phyloP scores from a whole-genome alignment of 2,329 filamentous ascomycete genomes.

The Aspergillus aculeatinus region DNA sequence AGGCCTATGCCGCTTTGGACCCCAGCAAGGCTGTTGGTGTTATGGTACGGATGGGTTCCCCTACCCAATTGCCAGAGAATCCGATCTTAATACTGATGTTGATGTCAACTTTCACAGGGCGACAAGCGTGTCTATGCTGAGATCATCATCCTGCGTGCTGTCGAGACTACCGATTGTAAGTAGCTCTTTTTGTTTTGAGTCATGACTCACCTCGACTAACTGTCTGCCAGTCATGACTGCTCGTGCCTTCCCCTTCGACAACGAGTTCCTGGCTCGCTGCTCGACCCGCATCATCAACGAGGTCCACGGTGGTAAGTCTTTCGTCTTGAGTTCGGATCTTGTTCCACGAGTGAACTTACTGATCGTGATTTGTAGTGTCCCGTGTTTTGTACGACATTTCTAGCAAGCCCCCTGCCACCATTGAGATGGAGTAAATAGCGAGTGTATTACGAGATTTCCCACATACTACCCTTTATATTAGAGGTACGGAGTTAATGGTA shows the following conservation, averaged over 20 bases:
- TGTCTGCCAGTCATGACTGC: conserved; percentile 63
- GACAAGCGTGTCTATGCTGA: conserved; percentile 68
- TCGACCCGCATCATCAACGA: conserved; percentile 71
- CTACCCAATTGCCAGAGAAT: conserved; percentile 53
- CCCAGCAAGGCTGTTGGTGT: conserved; percentile 61
- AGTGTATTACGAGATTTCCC: conserved; percentile 1
- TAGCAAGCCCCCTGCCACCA: conserved; percentile 69
- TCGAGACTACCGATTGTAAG: conserved; percentile 58
- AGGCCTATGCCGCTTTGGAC: conserved; percentile 69
- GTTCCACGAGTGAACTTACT: background rate
- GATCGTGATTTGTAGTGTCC: conserved; percentile 13
- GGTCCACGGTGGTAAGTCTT: conserved; percentile 55
- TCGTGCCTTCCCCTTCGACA: conserved; percentile 66
- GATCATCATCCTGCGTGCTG: conserved; percentile 62
- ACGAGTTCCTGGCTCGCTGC: conserved; percentile 64
- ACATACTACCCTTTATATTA: conserved; percentile 2
- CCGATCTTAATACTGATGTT: conserved; percentile 12
- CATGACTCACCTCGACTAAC: background rate
- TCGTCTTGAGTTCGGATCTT: background rate
- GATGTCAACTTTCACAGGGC: conserved; percentile 39
- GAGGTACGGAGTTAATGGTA: conserved; percentile 8
- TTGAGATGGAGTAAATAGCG: conserved; percentile 66
- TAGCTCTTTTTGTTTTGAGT: background rate
- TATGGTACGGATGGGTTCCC: conserved; percentile 41
- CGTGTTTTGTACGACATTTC: conserved; percentile 47